Base-by-base conservation (phyloP, 805 yeast genomes). In the Blastobotrys mokoenaii region DNA sequence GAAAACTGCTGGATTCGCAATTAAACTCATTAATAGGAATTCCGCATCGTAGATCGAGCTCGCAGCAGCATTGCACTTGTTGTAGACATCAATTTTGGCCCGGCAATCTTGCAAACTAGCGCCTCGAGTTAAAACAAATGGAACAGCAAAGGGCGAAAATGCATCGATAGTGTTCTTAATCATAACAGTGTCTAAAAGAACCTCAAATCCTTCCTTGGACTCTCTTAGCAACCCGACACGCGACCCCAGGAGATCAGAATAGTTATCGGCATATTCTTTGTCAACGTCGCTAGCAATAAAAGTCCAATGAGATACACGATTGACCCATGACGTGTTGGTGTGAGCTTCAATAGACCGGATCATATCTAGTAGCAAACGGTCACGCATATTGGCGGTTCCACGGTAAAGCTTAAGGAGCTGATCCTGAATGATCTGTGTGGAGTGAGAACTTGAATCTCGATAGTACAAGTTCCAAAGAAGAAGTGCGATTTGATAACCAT, bases 301-400 rank as follows among this genome's bases (percentile, higher is more conserved):
- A 43, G 83, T 88, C 94, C 95, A 84, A 38, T 72, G 67, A 30
- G 70, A 64, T 3, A 84, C 78, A 32, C 68, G 60, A 43, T 70
- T 70, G n/a, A 82, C 68, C 94, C 95, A 87, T 6, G 87, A 76
- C 3, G 62, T 53, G 11, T 72, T 64, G 5, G 70, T 29, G 1
- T 43, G 33, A 3, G 75, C 55, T 61, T 90, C 97, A 31, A 87
- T 67, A 10, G 60, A 59, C 44, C 70, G 68, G 38, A 90, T 58
- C 1, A 84, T 63, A 3, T 65, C 60, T 44, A 83, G 74, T 22
- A 90, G 57, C 2, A 88, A 47, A 44, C 76, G 58, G 57, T 90
- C 97, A 32, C 75, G 76, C 1, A 78, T 65, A 12, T 74, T 59
- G 2, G 69, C 64, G 0, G 89, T 70, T 3, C 95, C 96, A n/a